Base-by-base conservation (phyloP, 2,329 filamentous ascomycete genomes). In the Elsinoe necatrix region DNA sequence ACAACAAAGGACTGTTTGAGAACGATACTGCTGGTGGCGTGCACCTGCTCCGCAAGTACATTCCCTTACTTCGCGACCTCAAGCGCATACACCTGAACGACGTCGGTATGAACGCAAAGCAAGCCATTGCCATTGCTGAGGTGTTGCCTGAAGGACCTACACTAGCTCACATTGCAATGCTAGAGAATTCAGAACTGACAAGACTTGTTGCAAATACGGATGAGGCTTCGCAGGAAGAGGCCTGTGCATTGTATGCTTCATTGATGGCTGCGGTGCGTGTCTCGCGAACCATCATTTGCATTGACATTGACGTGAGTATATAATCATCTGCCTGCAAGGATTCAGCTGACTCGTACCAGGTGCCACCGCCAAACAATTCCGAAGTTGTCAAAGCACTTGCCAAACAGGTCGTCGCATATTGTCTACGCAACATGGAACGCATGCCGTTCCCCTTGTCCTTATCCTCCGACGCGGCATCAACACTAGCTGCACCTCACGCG, bases 341-440 rank as follows among this genome's bases (percentile, higher is more conserved):
- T 7, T 42, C 12, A 29, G n/a, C 55, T 61, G 18, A 61, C 56
- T 25, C 31, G 14, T n/a, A 55, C 34, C 57, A 70, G 68, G 68
- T 95, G 1, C 93, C 92, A 0, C 84, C 80, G 29, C 77, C 84
- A 20, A 84, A 89, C 57, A 87, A 86, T n/a, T 89, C 87, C 56
- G 93, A 96, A 68, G 82, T 96, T 21, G 87, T 96, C 64, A 95
- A 90, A 70, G 91, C 90, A 2, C 78, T 96, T 63, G 91, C 90
- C 0, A 95, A 92, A 66, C 91, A 95, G 69, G 87, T 95, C n/a
- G 85, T 96, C 42, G 92, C 89, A 0, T 96, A 96, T 70, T 95
- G 88, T 61, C 78, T 98, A 60, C 83, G 87, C 57, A 98, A 98
- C 65, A 85, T 98, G 76, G 89, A 95, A 68, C 81, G 80, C 8